A percentile compares a stretch with the other conserved stretches of the same genome.
phyloP scores from a whole-genome alignment of 441 rosid genomes.

The Pelargonium cotyledonis region DNA sequence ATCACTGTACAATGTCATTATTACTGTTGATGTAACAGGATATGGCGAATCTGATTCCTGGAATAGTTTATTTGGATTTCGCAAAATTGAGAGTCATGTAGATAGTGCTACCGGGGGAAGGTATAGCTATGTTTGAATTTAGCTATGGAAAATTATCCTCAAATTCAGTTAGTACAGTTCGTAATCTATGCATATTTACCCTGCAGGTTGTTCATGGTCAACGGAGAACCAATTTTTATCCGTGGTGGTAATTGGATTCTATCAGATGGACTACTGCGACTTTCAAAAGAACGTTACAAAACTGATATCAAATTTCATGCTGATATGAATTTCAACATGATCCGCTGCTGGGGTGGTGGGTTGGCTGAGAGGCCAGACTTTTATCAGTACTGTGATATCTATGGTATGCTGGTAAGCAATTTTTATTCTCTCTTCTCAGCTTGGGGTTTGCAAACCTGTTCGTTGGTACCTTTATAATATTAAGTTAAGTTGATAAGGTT shows the following conservation, averaged over 20 bases:
- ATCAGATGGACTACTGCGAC: conserved; percentile 80
- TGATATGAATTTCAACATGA: conserved; percentile 95
- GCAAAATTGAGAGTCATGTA: conserved; percentile 70
- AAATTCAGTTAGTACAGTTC: conserved; percentile 7
- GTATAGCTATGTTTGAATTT: conserved; percentile 27
- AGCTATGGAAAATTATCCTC: neutral
- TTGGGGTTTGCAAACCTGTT: neutral
- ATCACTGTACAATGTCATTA: conserved; percentile 54
- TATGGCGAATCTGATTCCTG: conserved; percentile 80
- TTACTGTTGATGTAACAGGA: conserved; percentile 62
- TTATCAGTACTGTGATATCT: conserved; percentile 86
- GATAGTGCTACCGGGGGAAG: conserved; percentile 85
- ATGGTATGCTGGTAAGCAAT: conserved; percentile 66
- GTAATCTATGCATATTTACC: conserved; percentile 15
- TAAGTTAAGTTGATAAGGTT: neutral
- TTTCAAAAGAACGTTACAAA: conserved; percentile 68
- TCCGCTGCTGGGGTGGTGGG: conserved; percentile 99
- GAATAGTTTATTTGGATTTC: conserved; percentile 80
- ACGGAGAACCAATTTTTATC: conserved; percentile 81
- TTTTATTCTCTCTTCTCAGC: conserved; percentile 9
- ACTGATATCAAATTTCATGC: conserved; percentile 94
- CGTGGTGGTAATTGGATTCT: conserved; percentile 97
- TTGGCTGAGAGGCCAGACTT: conserved; percentile 95
- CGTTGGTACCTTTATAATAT: neutral
- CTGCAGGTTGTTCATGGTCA: conserved; percentile 80